Percentiles rank a stretch among this genome's conserved stretches.
Evolutionary conservation across 441 rosid genomes (phyloP).

Genomic region (Pelargonium cotyledonis): DNA sequence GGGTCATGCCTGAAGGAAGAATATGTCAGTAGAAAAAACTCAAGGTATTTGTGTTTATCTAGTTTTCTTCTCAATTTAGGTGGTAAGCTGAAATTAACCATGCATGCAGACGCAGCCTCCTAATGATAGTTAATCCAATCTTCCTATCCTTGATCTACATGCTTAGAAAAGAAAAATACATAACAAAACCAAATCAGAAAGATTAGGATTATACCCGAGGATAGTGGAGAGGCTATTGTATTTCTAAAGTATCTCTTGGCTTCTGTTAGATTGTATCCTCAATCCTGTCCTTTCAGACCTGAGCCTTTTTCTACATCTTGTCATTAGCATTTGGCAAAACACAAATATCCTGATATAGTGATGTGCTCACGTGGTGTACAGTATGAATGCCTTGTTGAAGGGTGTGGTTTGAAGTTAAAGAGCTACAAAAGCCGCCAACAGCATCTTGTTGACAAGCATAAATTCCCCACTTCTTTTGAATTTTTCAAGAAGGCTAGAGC

Average conservation of each 20-base stretch:
- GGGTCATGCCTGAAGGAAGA: neutral
- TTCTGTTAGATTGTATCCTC: too few relatives aligned
- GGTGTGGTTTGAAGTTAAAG: constrained; percentile 75
- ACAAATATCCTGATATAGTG: neutral
- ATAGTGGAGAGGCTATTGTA: too few relatives aligned
- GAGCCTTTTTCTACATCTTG: neutral
- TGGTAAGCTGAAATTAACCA: constrained; percentile 2
- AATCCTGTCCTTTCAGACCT: too few relatives aligned
- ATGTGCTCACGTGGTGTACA: constrained; percentile 23
- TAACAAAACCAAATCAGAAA: too few relatives aligned
- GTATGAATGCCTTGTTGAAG: constrained; percentile 95
- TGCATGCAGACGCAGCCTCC: neutral
- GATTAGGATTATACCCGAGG: too few relatives aligned
- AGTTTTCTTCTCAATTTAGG: neutral
- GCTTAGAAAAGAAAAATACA: neutral
- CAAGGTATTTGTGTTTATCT: neutral
- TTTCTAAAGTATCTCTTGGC: too few relatives aligned
- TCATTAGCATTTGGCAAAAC: neutral
- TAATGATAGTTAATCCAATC: neutral
- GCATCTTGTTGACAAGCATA: constrained; percentile 85
- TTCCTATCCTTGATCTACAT: neutral
- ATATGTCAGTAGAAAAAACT: neutral
- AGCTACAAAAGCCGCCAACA: constrained; percentile 67
- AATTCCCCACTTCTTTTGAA: constrained; percentile 75
- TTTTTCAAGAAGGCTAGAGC: constrained; percentile 62